Base-by-base conservation (phyloP, 2,329 filamentous ascomycete genomes). In the Pyrenophora graminea region DNA sequence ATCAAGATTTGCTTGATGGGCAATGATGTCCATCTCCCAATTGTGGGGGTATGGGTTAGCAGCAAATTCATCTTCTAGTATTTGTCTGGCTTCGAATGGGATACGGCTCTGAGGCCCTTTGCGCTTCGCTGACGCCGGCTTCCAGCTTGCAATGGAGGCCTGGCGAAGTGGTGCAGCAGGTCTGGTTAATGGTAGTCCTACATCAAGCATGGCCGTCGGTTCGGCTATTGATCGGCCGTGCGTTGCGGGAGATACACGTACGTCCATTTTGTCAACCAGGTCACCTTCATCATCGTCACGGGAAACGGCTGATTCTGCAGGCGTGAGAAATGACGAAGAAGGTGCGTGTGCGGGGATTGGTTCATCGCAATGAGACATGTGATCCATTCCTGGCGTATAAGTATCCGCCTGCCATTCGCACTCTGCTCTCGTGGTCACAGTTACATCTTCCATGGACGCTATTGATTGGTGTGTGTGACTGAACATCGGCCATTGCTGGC, bases 1-100 rank as follows among this genome's bases (percentile, higher is more conserved):
- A 13, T 71, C 68, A n/a, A 72, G 59, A 21, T 67, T 69, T 27
- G 68, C 66, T 52, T 71, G 68, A 31, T 71, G 68, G 17, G 68
- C 69, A 23, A 72, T 71, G 38, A 71, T 69, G 39, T 72, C 69
- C 33, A 71, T 61, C 40, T 72, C 69, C 68, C 68, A 72, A 0
- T 58, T 56, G 39, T 65, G 70, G 10, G 69, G 69, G 52, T 72
- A 72, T 6, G 69, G 67, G 37, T 72, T 72, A 2, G 62, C 56
- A 10, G 61, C 62, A 38, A 72, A 72, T 32, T 72, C 67, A 45
- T 70, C 66, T 44, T 72, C 68, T 4, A 72, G 59, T 10, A 71
- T 69, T 36, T 71, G 68, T 39, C 55, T 61, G 4, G 68, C 60
- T 45, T 71, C 69, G 3, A 64, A 49, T 2, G 68, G 60, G 8